These are phyloP conservation scores for Nothopassalora personata DNA, from an alignment of 2,329 filamentous ascomycete species.

Conservation along the genomic window DNA sequence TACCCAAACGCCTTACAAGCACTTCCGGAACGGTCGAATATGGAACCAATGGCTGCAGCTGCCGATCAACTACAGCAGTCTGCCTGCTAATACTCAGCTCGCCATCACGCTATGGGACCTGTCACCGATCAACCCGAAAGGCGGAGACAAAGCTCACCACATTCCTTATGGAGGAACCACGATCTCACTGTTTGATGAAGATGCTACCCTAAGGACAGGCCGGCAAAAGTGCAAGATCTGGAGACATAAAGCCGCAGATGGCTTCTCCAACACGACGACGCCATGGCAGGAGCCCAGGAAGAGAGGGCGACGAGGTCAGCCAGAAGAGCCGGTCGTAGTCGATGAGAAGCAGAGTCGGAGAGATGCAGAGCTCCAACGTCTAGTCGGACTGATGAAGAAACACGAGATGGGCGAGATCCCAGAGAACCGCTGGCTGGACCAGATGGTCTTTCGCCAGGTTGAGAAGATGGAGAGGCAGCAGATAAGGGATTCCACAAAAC, in stretches of 20 bases:
- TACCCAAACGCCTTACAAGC: slow-evolving; percentile 85
- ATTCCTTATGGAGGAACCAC: slow-evolving; percentile 94
- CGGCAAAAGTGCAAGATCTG: slow-evolving; percentile 86
- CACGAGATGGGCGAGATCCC: slow-evolving; percentile 97
- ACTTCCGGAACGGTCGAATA: slow-evolving; percentile 67
- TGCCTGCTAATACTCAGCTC: slow-evolving; percentile 75
- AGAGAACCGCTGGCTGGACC: slow-evolving; percentile 90
- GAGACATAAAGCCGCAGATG: slow-evolving; percentile 77
- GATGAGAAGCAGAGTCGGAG: slow-evolving; percentile 31
- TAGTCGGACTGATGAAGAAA: slow-evolving; percentile 90
- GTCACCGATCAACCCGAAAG: slow-evolving; percentile 68
- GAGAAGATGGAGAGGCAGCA: slow-evolving; percentile 57
- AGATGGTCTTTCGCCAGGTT: slow-evolving; percentile 83
- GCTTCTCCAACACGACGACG: slow-evolving; percentile 72
- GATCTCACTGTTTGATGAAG: slow-evolving; percentile 81
- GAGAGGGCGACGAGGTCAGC: slow-evolving; percentile 43
- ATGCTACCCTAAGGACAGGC: slow-evolving; percentile 86
- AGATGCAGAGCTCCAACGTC: slow-evolving; percentile 72
- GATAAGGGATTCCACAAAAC: slow-evolving; percentile 34
- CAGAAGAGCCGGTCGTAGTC: slow-evolving; percentile 57
- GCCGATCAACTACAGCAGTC: slow-evolving; percentile 75
- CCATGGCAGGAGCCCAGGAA: slow-evolving; percentile 60
- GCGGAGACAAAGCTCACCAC: slow-evolving; percentile 67
- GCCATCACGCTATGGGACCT: slow-evolving; percentile 95
- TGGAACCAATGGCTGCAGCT: slow-evolving; percentile 97